Conservation (phyloP, 2,329 filamentous ascomycete genomes). For the Diaporthe sp. region DNA sequence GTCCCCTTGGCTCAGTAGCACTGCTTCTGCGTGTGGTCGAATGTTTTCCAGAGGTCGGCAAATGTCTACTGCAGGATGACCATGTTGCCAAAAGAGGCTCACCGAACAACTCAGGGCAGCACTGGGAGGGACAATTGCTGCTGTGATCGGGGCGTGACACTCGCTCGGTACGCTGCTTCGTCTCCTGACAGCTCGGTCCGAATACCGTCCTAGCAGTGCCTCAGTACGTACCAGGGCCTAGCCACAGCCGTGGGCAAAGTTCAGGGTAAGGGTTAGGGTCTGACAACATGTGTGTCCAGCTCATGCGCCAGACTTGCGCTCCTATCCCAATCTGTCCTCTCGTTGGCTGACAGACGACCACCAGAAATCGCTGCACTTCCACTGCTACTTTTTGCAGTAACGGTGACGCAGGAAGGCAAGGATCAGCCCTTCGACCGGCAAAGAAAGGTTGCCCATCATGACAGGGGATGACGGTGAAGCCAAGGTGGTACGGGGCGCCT, state of each 20-base stretch:
- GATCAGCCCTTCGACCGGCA: background rate
- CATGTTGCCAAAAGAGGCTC: background rate
- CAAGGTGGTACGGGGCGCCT: slow-evolving; percentile 75
- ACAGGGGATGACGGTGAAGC: slow-evolving; percentile 45
- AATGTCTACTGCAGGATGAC: background rate
- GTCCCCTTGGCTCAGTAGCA: background rate
- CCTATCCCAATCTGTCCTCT: slow-evolving; percentile 13
- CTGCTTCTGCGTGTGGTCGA: background rate
- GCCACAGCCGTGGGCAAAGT: too few species aligned
- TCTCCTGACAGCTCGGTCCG: background rate
- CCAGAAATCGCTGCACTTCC: background rate
- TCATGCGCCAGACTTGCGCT: background rate
- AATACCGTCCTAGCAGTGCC: background rate
- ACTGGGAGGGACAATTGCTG: background rate
- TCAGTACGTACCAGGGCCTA: background rate
- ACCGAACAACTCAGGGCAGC: background rate
- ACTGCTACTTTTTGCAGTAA: background rate
- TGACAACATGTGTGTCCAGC: background rate
- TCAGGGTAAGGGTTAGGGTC: slow-evolving; percentile 7
- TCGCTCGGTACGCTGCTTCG: background rate
- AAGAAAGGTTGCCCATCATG: background rate
- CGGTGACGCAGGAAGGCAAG: slow-evolving; percentile 13
- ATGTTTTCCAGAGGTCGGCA: background rate
- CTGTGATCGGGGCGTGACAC: background rate
- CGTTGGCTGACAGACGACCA: background rate